These are phyloP conservation scores for Neoboletus subvelutipes DNA, from an alignment of 768 basidiomycete genomes.

Conservation along the genomic window DNA sequence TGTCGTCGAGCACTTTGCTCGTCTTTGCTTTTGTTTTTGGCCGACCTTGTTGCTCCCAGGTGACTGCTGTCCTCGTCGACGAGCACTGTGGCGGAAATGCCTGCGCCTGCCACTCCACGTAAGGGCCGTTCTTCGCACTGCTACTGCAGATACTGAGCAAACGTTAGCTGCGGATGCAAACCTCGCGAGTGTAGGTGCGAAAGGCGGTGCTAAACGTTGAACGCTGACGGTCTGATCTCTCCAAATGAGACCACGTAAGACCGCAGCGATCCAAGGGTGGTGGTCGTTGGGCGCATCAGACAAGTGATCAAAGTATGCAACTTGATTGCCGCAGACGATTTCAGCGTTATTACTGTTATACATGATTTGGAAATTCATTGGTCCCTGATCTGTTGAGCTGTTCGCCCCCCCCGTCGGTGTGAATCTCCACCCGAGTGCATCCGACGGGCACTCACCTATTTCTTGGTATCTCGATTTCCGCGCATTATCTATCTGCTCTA, in stretches of 20 bases:
- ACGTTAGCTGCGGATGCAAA: not conserved
- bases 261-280: not conserved
- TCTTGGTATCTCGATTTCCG: conserved; percentile 69
- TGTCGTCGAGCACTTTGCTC: not conserved
- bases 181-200: not conserved
- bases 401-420: not conserved
- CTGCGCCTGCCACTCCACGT: not conserved
- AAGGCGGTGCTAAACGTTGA: not conserved
- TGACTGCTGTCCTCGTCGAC: not conserved
- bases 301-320: not conserved
- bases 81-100: not conserved
- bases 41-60: not conserved
- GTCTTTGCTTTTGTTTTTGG: too few relatives aligned
- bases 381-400: conserved; percentile 22
- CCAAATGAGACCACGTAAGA: not conserved
- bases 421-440: not conserved
- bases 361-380: conserved; percentile 1
- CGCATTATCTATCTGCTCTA: conserved; percentile 63
- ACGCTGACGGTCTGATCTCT: not conserved
- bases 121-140: not conserved
- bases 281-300: not conserved
- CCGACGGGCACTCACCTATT: conserved; percentile 43
- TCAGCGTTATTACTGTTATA: not conserved
- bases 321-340: not conserved
- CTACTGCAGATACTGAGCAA: not conserved